Percentiles rank a stretch among this genome's conserved stretches.
These are phyloP conservation scores for Beverwykella pulmonaria DNA, from an alignment of 495 filamentous ascomycete genomes.

Conservation along the genomic window DNA sequence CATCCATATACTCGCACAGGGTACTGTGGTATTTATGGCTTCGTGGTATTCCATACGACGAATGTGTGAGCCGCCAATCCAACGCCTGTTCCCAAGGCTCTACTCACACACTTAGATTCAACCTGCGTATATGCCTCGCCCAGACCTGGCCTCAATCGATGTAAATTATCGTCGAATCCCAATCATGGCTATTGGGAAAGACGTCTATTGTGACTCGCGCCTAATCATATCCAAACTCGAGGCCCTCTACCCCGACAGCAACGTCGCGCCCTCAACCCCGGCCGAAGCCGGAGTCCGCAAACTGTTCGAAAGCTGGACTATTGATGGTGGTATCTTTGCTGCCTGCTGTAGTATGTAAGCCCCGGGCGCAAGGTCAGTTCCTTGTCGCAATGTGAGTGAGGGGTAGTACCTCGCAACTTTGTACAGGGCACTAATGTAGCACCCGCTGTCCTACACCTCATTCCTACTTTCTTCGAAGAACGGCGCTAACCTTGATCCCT, in stretches of 20 bases:
- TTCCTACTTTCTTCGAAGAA: too few species aligned
- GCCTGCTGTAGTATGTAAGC: constrained; percentile 47
- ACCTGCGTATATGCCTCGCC: constrained; percentile 40
- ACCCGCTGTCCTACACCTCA: too few species aligned
- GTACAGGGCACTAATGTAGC: too few species aligned
- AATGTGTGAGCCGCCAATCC: constrained; percentile 47
- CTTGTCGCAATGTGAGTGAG: too few species aligned
- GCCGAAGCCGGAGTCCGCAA: constrained; percentile 11
- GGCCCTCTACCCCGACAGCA: background rate
- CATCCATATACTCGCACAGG: constrained; percentile 61
- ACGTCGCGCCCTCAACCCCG: background rate
- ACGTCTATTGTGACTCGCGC: constrained; percentile 45
- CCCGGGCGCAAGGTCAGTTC: too few species aligned
- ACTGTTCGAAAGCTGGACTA: constrained; percentile 50
- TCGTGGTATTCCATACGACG: constrained; percentile 57
- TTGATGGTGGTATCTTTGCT: constrained; percentile 56
- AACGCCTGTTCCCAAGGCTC: background rate
- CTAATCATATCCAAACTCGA: constrained; percentile 55
- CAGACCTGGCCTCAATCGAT: constrained; percentile 39
- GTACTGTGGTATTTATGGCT: constrained; percentile 63
- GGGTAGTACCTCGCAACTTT: too few species aligned
- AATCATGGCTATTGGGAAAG: constrained; percentile 51
- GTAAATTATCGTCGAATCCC: constrained; percentile 60
- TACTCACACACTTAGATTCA: constrained; percentile 49
- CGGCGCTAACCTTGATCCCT: too few species aligned